A percentile compares a stretch with the other conserved stretches of the same genome.
Conservation (phyloP, 331 rosid species). For the Telfairia occidentalis region DNA sequence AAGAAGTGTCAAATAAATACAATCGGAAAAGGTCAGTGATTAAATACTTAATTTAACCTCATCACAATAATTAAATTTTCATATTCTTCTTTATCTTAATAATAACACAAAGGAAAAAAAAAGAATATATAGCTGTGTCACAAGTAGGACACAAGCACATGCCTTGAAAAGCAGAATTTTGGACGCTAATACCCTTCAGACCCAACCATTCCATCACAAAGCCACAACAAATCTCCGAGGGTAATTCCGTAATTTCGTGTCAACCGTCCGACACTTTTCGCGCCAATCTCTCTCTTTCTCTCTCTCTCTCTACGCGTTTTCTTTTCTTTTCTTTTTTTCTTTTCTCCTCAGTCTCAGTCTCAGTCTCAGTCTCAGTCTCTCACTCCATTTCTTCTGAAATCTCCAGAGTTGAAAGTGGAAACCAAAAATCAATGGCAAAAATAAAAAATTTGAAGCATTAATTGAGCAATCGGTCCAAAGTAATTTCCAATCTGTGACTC, state of each 20-base stretch:
- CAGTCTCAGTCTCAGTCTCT: not conserved
- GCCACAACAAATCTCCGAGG: not conserved
- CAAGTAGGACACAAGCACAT: conserved; percentile 14
- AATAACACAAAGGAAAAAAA: not conserved
- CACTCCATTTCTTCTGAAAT: not conserved
- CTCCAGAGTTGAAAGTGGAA: not conserved
- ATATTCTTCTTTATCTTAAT: not conserved
- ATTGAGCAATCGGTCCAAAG: conserved; percentile 7
- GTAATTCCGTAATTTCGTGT: conserved; percentile 15
- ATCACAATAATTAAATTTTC: not conserved
- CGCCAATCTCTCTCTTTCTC: conserved; percentile 42
- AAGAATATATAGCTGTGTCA: not conserved
- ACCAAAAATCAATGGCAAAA: conserved; percentile 10
- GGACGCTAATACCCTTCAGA: not conserved
- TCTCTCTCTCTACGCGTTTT: not conserved
- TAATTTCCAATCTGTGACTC: conserved; percentile 13
- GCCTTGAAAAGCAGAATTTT: not conserved
- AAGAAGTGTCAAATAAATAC: too few relatives aligned
- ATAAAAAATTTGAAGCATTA: not conserved
- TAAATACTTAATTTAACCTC: not conserved
- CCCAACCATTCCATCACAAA: too few relatives aligned
- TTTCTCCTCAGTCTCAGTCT: too few relatives aligned
- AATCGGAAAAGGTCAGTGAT: not conserved
- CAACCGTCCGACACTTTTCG: conserved; percentile 49
- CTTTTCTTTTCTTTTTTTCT: not conserved